Percentiles rank a stretch among this genome's conserved stretches.
Evolutionary conservation across 2,329 filamentous ascomycete species (phyloP).

Genomic region (Diaporthe sp.): DNA sequence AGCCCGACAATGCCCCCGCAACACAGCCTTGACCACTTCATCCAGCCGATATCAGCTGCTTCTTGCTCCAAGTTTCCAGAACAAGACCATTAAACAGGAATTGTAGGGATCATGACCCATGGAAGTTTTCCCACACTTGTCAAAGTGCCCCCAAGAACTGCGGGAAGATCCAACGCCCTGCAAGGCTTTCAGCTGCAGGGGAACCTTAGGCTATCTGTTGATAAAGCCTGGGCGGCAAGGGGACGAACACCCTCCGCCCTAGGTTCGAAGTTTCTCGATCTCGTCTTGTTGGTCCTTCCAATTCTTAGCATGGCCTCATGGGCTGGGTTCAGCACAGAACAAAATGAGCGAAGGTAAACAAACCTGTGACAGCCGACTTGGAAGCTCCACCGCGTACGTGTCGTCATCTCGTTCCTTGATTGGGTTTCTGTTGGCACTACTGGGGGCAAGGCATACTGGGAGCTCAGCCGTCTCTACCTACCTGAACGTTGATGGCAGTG

Average conservation of each 20-base stretch:
- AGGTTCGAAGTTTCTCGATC: neutral
- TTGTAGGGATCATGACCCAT: neutral
- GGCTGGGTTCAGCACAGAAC: neutral
- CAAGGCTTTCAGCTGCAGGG: neutral
- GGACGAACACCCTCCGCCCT: neutral
- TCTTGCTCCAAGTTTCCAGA: neutral
- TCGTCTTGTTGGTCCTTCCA: neutral
- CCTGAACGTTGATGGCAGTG: neutral
- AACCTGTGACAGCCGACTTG: neutral
- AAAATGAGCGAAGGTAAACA: neutral
- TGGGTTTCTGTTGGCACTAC: neutral
- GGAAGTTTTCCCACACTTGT: neutral
- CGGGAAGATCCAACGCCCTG: neutral
- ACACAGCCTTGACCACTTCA: neutral
- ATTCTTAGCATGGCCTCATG: neutral
- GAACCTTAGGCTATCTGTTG: neutral
- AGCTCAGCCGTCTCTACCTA: slow-evolving; percentile 3
- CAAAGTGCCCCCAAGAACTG: neutral
- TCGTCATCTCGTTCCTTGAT: slow-evolving; percentile 28
- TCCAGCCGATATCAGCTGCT: neutral
- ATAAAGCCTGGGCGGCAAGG: neutral
- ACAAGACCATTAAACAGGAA: no score
- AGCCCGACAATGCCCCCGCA: neutral
- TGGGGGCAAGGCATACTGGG: slow-evolving; percentile 14
- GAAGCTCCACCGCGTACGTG: slow-evolving; percentile 28